Evolutionary conservation across 306 rosid species (phyloP), one percentile per base, ranked within the genome.

Genomic region (Prunus davidiana): DNA sequence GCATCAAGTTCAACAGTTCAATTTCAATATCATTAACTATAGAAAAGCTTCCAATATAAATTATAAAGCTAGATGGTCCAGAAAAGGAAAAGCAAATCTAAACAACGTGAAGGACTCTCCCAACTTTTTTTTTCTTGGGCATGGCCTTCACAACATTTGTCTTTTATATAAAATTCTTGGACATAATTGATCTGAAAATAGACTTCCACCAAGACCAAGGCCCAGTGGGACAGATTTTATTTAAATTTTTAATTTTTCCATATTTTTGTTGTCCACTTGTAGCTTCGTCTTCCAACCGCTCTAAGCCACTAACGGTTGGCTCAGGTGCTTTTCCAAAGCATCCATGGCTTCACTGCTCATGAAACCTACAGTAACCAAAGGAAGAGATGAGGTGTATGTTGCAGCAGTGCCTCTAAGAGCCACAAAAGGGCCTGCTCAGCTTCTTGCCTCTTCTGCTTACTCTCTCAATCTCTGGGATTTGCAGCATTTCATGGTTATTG

Each of bases 351-450:
- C 85, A 12, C 30, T 74, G 45, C 45, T 81, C 3, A 56, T 80
- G 7, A 87, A 78, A 18, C 47, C 89, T 52, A 69, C 73, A 54
- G 64, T 74, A 55, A 4, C 75, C 15, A 81, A 75, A 19, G 85
- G 86, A 11, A 82, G 86, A 78, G 91, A 94, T 12, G 87, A 88
- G 61, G 96, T 95, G 25, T 92, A 92, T 20, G 99, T 95, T 13
- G 95, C 97, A 25, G 84, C 97, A 67, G 83, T 92, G 82, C 91
- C 97, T 73, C 82, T 95, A 34, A 87, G 92, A 75, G 97, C 97
- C 76, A n/a, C 88, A 56, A 95, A 87, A 79, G 99, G 99, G 71
- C 97, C 96, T 60, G 84, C 97, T 34, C 97, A 95, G 67, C 72
- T 92, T 78, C 82, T 88, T 64, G 82, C 84, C 84, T 90, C 99